Evolutionary conservation across 2,329 filamentous ascomycete genomes (phyloP).

Genomic region (Endothia cerciana): DNA sequence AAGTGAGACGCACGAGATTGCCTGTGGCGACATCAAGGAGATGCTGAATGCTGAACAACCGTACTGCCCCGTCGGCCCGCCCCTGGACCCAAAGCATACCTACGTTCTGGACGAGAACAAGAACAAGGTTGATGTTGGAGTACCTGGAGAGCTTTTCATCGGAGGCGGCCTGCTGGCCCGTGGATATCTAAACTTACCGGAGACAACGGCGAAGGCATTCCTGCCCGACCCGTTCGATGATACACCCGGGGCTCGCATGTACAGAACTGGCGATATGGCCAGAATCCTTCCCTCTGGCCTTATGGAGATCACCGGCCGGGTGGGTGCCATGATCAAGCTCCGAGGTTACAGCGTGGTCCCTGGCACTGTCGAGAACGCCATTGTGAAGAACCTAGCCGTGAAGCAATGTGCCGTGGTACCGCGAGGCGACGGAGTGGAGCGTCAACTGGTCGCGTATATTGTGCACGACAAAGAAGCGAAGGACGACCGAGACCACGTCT

Average conservation of each 20-base stretch:
- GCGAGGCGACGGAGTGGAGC: constrained; percentile 75
- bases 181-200: constrained; percentile 79
- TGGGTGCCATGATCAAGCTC: constrained; percentile 81
- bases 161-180: constrained; percentile 75
- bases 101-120: constrained; percentile 75
- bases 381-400: constrained; percentile 71
- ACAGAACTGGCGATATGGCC: constrained; percentile 74
- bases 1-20: constrained; percentile 80
- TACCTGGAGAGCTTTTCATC: constrained; percentile 74
- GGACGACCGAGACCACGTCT: constrained; percentile 48
- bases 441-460: constrained; percentile 77
- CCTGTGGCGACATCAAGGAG: constrained; percentile 73
- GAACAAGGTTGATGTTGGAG: constrained; percentile 63
- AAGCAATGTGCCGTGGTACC: constrained; percentile 69
- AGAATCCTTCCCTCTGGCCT: constrained; percentile 68
- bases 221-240: constrained; percentile 65
- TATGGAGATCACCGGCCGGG: constrained; percentile 75
- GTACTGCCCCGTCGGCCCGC: constrained; percentile 75
- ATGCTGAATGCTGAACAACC: constrained; percentile 65
- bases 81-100: constrained; percentile 67
- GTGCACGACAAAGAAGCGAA: constrained; percentile 64
- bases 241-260: constrained; percentile 68
- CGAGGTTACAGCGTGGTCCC: constrained; percentile 79
- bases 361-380: constrained; percentile 74
- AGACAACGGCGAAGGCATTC: constrained; percentile 76